These are phyloP conservation scores for Cercophora scortea DNA, from an alignment of 495 filamentous ascomycete species.

Conservation along the genomic window DNA sequence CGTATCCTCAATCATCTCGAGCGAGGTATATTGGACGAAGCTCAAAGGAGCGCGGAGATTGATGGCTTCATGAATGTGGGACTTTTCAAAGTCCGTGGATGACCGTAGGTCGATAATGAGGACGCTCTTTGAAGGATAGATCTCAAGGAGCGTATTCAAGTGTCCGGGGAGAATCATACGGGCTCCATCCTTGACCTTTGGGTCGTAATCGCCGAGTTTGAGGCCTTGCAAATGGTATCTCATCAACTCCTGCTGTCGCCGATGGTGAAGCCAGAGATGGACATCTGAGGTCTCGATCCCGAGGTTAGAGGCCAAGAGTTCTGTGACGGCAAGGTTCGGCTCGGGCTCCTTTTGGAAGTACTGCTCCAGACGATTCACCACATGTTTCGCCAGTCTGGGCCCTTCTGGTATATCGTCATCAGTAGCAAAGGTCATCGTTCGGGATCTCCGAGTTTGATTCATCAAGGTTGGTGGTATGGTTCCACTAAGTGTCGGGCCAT, in stretches of 20 bases:
- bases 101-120: slow-evolving; percentile 39
- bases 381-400: slow-evolving; percentile 26
- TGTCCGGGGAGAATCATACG: slow-evolving; percentile 41
- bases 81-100: slow-evolving; percentile 33
- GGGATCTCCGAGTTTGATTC: slow-evolving; percentile 22
- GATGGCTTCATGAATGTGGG: slow-evolving; percentile 39
- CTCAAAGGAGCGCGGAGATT: slow-evolving; percentile 37
- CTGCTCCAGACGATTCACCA: slow-evolving; percentile 33
- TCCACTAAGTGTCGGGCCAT: slow-evolving; percentile 2
- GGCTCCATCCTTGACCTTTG: slow-evolving; percentile 16
- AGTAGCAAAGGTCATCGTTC: slow-evolving; percentile 17
- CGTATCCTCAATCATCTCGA: slow-evolving; percentile 42
- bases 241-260: slow-evolving; percentile 31
- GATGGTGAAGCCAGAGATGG: slow-evolving; percentile 36
- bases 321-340: slow-evolving; percentile 28
- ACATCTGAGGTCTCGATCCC: slow-evolving; percentile 31
- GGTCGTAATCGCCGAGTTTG: slow-evolving; percentile 19
- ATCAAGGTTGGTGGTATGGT: slow-evolving; percentile 20
- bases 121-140: slow-evolving; percentile 34
- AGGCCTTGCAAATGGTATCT: slow-evolving; percentile 31
- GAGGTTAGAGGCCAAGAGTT: slow-evolving; percentile 34
- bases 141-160: slow-evolving; percentile 37
- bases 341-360: slow-evolving; percentile 32
- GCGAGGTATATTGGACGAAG: slow-evolving; percentile 31
- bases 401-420: slow-evolving; percentile 19